Evolutionary conservation across 1,284 basidiomycete genomes (phyloP).

Genomic region (Tranzscheliella williamsii): DNA sequence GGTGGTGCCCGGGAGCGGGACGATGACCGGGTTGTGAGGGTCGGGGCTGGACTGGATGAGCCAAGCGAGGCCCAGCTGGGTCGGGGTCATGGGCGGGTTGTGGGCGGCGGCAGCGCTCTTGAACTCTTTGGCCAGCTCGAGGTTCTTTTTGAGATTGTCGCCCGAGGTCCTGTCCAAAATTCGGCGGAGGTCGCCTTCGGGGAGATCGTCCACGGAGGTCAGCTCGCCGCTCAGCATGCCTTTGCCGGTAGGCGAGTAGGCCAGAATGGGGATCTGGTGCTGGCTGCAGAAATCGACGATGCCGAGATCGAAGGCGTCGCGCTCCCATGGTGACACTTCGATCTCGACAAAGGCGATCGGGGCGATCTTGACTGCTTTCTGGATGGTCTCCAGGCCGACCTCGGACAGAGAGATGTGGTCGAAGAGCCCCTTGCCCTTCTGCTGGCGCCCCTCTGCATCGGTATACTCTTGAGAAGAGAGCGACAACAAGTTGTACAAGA

Average conservation of each 20-base stretch:
- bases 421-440: constrained; percentile 47
- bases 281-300: constrained; percentile 63
- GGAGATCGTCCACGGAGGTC: constrained; percentile 66
- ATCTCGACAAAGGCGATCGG: constrained; percentile 68
- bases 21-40: constrained; percentile 64
- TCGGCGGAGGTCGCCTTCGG: constrained; percentile 65
- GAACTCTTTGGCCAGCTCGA: constrained; percentile 66
- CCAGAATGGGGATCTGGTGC: constrained; percentile 67
- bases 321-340: constrained; percentile 70
- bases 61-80: constrained; percentile 71
- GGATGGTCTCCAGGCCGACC: constrained; percentile 41
- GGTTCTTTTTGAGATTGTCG: constrained; percentile 69
- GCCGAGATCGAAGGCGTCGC: constrained; percentile 63
- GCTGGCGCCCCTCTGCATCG: constrained; percentile 13
- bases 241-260: constrained; percentile 64
- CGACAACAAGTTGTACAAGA: constrained; percentile 42
- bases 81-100: constrained; percentile 63
- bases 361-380: constrained; percentile 32
- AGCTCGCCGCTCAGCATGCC: constrained; percentile 70
- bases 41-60: constrained; percentile 62
- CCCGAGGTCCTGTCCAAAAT: constrained; percentile 60
- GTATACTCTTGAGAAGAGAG: constrained; percentile 28
- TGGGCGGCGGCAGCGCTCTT: constrained; percentile 34
- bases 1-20: constrained; percentile 66
- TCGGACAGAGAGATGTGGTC: constrained; percentile 51